Evolutionary conservation across 2,329 filamentous ascomycete genomes (phyloP), one percentile per base, ranked within the genome.

Genomic region (Xylariales sp.): DNA sequence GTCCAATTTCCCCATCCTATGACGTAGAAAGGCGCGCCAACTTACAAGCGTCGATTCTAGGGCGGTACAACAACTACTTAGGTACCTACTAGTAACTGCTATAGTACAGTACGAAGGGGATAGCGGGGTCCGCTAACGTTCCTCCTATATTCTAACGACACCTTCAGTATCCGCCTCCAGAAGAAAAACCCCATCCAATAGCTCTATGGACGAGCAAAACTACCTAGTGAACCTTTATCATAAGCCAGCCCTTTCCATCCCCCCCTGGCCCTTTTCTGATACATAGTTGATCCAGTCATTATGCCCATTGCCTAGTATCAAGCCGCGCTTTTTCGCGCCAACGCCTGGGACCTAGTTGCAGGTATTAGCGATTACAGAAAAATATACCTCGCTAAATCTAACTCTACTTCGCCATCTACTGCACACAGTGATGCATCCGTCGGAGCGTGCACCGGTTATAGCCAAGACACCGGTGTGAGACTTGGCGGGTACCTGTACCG

Each of bases 401-500:
- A 23, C 23, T 10, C 5, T 14, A 39, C 32, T 6, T 18, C 18
- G 8, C 50, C 34, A 43, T 56, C 39, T 23, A 45, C 23, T 23
- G 2, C 23, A 23, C 23, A 23, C 23, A 23, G 23, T 23, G 23
- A 56, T 32, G 54, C 39, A 41, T 39, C 54, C 14, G 45, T 56
- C 54, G 54, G 54, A 43, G 54, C 16, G 46, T 45, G 53, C 23
- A 34, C 34, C 46, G 48, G 34, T 57, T 62, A 18, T 32, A 52
- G 53, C 46, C 53, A 57, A 52, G 55, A 64, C 10, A 39, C 61
- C 45, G 53, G 30, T 18, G 9, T 23, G 32, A 57, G 46, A 39
- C 61, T 57, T 57, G 61, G 61, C 53, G 53, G 34, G 10, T 32
- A 45, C 30, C 8, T 57, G 61, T 64, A 52, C 53, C 61, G 28